These are phyloP conservation scores for Didymella segeticola DNA, from an alignment of 2,329 filamentous ascomycete species.

Conservation along the genomic window DNA sequence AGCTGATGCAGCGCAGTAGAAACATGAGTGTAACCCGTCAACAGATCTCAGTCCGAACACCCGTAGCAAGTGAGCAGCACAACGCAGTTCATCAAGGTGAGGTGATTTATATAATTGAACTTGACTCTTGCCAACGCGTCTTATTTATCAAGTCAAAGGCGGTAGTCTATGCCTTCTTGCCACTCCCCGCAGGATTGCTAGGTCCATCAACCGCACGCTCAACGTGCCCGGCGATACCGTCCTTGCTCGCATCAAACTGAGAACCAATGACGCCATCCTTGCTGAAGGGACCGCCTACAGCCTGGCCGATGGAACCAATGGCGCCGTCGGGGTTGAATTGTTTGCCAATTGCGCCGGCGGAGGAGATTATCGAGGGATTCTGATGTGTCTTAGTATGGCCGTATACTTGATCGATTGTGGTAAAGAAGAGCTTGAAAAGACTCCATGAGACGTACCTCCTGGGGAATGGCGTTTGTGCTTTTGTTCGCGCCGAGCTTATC, in stretches of 20 bases:
- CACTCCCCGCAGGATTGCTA: slow-evolving; percentile 45
- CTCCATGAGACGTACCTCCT: slow-evolving; percentile 26
- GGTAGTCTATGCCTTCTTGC: slow-evolving; percentile 22
- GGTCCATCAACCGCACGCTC: slow-evolving; percentile 56
- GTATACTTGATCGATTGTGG: too few species aligned
- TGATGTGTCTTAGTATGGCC: slow-evolving; percentile 10
- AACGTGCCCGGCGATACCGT: slow-evolving; percentile 61
- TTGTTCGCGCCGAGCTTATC: slow-evolving; percentile 41
- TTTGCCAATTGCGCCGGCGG: slow-evolving; percentile 60
- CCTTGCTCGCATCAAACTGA: slow-evolving; percentile 61
- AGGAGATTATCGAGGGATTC: slow-evolving; percentile 54
- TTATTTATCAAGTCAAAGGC: background rate
- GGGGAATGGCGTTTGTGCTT: slow-evolving; percentile 38
- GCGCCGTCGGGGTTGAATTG: slow-evolving; percentile 61
- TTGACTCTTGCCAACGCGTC: slow-evolving; percentile 13
- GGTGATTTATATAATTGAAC: too few species aligned
- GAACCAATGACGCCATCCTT: slow-evolving; percentile 63
- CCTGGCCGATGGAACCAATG: slow-evolving; percentile 59
- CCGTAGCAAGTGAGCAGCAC: too few species aligned
- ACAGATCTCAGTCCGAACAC: too few species aligned
- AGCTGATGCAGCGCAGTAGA: too few species aligned
- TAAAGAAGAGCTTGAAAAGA: too few species aligned
- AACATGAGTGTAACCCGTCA: too few species aligned
- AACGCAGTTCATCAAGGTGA: too few species aligned
- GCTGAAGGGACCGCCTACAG: slow-evolving; percentile 53